A percentile compares a stretch with the other conserved stretches of the same genome.
These are phyloP conservation scores for Agrostemma githago DNA, from an alignment of 148 eudicot genomes.

Conservation along the genomic window DNA sequence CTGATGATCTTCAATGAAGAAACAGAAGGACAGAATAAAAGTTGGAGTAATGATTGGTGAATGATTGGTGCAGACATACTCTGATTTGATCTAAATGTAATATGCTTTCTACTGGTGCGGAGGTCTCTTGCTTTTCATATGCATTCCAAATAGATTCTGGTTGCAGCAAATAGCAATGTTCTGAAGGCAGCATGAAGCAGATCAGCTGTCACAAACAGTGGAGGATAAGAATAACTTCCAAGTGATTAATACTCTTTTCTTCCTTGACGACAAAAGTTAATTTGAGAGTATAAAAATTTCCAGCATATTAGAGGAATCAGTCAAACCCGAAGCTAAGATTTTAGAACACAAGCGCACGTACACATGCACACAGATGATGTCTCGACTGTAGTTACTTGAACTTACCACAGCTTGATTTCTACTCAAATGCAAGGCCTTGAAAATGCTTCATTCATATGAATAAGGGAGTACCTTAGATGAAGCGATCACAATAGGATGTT, in stretches of 20 bases:
- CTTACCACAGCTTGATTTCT: background rate
- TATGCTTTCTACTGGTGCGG: slow-evolving; percentile 74
- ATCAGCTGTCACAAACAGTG: slow-evolving; percentile 63
- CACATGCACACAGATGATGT: background rate
- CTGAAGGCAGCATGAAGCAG: slow-evolving; percentile 77
- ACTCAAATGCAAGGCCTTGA: background rate
- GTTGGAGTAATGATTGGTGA: background rate
- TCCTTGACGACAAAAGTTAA: background rate
- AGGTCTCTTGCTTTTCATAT: slow-evolving; percentile 51
- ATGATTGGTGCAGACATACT: slow-evolving; percentile 37
- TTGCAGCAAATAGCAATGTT: slow-evolving; percentile 52
- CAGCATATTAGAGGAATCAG: background rate
- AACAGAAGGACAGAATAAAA: background rate
- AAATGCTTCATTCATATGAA: background rate
- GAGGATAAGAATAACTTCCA: slow-evolving; percentile 13
- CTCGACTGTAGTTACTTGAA: background rate
- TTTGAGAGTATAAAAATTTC: background rate
- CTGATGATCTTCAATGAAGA: too few relatives aligned
- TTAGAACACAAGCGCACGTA: background rate
- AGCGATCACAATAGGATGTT: slow-evolving; percentile 73
- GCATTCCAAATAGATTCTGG: slow-evolving; percentile 88
- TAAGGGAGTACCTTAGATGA: slow-evolving; percentile 58
- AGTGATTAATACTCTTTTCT: background rate
- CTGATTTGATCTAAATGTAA: slow-evolving; percentile 76
- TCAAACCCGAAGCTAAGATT: background rate